Base-by-base conservation (phyloP, 2,329 filamentous ascomycete species). In the Salinomyces thailandicus region DNA sequence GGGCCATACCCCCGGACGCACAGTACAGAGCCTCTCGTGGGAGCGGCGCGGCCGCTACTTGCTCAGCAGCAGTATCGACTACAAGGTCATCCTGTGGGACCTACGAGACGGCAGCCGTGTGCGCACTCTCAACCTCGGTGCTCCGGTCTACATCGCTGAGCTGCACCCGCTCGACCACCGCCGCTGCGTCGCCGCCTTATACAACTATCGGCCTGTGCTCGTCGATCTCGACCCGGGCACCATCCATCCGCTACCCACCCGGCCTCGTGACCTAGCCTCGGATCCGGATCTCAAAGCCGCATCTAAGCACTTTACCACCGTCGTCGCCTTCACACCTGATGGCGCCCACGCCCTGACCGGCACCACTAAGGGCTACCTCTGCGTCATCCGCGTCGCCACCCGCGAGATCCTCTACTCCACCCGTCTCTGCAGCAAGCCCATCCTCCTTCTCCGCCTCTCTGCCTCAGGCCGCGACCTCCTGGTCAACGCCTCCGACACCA, bases 21-120 rank as follows among this genome's bases (percentile, higher is more conserved):
- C 91, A 57, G 87, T 98, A 39, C 89, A 93, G 50, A 94, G 85
- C 35, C 63, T 98, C 42, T 93, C 87, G 66, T 98, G 91, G 91
- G 95, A 89, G 35, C 74, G 81, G 51, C 85, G 86, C 62, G 89
- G 91, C 17, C 75, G 85, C 47, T 96, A 94, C 61, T 70, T 98
- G 35, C 73, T 98, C 39, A 94, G 85, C 40, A 84, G 86, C 8
- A 93, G 86, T 30, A 85, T 95, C 59, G 91, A 94, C 54, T 96
- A 89, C 84, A 93, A 93, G 62, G 87, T 83, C 45, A 86, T 94
- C 34, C 71, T 98, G 1, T 98, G 91, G 91, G 91, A 98, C 61
- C 68, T 98, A 40, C 73, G 81, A 54, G 72, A 81, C 60, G 75
- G 79, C 55, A 70, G 70, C 46, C 69, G 83, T 41, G 68, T 87